Conservation (phyloP, 768 basidiomycete species). For the Saitozyma sp. region DNA sequence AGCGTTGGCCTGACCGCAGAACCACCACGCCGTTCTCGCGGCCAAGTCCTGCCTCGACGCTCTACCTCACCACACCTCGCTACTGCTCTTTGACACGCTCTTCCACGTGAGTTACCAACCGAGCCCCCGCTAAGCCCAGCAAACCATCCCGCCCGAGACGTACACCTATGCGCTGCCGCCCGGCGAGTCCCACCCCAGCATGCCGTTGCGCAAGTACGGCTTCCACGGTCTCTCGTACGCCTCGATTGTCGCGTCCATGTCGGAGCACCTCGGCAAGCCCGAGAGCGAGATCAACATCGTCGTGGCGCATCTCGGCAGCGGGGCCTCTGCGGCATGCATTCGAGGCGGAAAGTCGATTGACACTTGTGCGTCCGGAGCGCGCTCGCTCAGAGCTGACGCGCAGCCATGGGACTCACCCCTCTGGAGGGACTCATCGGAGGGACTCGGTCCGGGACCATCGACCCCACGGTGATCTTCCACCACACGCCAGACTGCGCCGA, state of each 20-base stretch:
- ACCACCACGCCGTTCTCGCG: conserved; percentile 55
- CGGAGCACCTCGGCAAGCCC: conserved; percentile 63
- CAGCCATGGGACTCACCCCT: conserved; percentile 82
- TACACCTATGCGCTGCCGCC: conserved; percentile 70
- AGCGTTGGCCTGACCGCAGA: conserved; percentile 37
- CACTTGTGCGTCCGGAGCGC: conserved; percentile 57
- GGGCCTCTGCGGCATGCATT: conserved; percentile 79
- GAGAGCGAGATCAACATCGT: conserved; percentile 67
- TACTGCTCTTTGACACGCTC: conserved; percentile 85
- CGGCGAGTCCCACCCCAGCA: conserved; percentile 60
- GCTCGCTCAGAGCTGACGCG: conserved; percentile 1
- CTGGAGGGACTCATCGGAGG: conserved; percentile 85
- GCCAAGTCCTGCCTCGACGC: conserved; percentile 60
- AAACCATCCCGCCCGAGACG: conserved; percentile 71
- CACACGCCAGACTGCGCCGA: conserved; percentile 64
- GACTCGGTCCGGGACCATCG: conserved; percentile 77
- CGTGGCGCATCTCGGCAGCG: conserved; percentile 84
- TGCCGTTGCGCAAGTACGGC: conserved; percentile 82
- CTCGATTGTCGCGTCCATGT: conserved; percentile 68
- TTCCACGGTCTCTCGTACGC: conserved; percentile 70
- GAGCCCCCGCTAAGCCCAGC: conserved; percentile 50
- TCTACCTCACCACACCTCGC: conserved; percentile 68
- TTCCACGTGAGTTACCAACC: conserved; percentile 40
- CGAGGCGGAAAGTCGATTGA: conserved; percentile 71
- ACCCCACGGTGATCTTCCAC: conserved; percentile 86